A percentile compares a stretch with the other conserved stretches of the same genome.
Evolutionary conservation across 2,329 filamentous ascomycete genomes (phyloP).

Genomic region (Diplodia seriata): DNA sequence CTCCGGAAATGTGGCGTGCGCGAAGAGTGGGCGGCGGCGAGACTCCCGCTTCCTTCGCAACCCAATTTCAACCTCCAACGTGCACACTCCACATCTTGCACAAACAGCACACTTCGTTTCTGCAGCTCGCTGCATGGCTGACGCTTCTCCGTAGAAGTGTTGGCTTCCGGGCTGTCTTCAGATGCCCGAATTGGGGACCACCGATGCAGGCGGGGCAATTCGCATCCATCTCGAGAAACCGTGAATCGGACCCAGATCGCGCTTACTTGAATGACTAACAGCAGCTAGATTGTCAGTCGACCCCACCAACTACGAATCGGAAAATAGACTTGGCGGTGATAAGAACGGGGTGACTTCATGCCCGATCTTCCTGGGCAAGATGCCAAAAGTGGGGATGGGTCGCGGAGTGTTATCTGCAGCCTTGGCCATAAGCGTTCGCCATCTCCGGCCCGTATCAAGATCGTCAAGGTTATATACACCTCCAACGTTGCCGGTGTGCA

Average conservation of each 20-base stretch:
- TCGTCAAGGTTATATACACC: not conserved
- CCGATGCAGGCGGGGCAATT: not conserved
- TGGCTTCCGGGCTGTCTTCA: not conserved
- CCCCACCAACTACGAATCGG: not conserved
- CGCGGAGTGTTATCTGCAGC: constrained; percentile 19
- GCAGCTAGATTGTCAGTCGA: not conserved
- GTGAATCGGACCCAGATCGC: not conserved
- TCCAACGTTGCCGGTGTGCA: not conserved
- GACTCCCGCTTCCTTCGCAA: not conserved
- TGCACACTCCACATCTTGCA: not conserved
- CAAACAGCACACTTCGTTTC: not conserved
- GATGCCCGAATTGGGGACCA: not conserved
- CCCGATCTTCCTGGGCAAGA: not conserved
- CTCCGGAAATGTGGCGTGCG: not conserved
- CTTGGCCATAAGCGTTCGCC: not conserved
- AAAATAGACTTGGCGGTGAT: constrained; percentile 1
- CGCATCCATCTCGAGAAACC: not conserved
- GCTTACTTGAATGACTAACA: not conserved
- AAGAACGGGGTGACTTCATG: not conserved
- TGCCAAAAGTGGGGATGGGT: constrained; percentile 25
- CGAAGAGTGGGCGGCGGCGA: not conserved
- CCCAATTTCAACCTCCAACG: constrained; percentile 4
- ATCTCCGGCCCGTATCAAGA: not conserved
- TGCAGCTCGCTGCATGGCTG: not conserved
- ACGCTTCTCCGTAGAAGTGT: too few species aligned